Conservation (phyloP, 345 rosid species). For the Salix arbutifolia region DNA sequence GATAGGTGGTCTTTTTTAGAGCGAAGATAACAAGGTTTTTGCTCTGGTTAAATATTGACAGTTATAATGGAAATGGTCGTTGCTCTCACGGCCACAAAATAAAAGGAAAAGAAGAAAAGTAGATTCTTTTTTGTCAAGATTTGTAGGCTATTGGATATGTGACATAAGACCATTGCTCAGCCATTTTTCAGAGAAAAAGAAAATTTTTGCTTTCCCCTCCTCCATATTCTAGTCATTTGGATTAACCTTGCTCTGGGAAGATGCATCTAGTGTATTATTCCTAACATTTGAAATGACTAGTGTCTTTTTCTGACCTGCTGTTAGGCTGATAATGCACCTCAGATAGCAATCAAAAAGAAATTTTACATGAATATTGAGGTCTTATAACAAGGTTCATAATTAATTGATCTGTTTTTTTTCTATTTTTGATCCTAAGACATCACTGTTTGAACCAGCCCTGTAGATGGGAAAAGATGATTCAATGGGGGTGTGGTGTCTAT, state of each 20-base stretch:
- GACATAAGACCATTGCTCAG: neutral
- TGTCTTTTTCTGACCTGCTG: neutral
- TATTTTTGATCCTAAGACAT: neutral
- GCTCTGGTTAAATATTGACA: constrained; percentile 11
- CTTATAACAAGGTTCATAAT: neutral
- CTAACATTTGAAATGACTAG: neutral
- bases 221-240: neutral
- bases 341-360: neutral
- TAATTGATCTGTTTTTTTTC: neutral
- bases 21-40: constrained; percentile 38
- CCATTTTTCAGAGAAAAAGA: neutral
- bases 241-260: neutral
- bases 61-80: constrained; percentile 29
- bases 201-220: neutral
- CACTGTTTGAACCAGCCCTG: neutral
- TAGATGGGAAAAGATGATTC: neutral
- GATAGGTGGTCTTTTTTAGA: neutral
- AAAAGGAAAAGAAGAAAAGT: constrained; percentile 1
- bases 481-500: neutral
- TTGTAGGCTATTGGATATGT: constrained; percentile 30
- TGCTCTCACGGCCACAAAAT: constrained; percentile 43
- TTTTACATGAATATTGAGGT: neutral
- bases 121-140: constrained; percentile 36
- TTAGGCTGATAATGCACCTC: neutral
- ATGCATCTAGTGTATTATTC: neutral